Evolutionary conservation across 345 rosid genomes (phyloP).

Genomic region (Salix udensis): DNA sequence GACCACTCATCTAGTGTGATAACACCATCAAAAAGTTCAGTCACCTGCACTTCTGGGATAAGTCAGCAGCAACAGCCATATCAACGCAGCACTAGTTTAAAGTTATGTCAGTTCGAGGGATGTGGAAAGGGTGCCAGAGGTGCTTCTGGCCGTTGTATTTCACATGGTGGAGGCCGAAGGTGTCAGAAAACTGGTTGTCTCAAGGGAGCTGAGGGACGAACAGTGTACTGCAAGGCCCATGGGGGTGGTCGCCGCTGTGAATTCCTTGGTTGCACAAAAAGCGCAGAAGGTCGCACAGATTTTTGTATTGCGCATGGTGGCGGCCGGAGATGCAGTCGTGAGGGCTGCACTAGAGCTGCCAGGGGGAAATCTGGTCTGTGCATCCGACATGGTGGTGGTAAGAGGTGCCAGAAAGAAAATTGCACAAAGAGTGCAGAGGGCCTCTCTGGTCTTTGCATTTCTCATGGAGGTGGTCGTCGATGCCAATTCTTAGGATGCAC

Average conservation of each 20-base stretch:
- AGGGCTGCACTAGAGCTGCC: slow-evolving; percentile 85
- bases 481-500: slow-evolving; percentile 78
- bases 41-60: slow-evolving; percentile 77
- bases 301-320: slow-evolving; percentile 97
- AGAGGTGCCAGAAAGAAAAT: slow-evolving; percentile 83
- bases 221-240: slow-evolving; percentile 95
- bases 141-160: slow-evolving; percentile 92
- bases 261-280: slow-evolving; percentile 91
- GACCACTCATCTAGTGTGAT: slow-evolving; percentile 62
- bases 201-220: slow-evolving; percentile 98
- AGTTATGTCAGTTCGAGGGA: slow-evolving; percentile 84
- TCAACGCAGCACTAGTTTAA: slow-evolving; percentile 53
- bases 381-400: slow-evolving; percentile 96
- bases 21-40: slow-evolving; percentile 64
- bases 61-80: slow-evolving; percentile 54
- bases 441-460: slow-evolving; percentile 90
- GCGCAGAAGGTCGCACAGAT: slow-evolving; percentile 97
- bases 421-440: slow-evolving; percentile 97
- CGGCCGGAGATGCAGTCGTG: slow-evolving; percentile 82
- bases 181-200: slow-evolving; percentile 85
- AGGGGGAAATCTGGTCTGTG: slow-evolving; percentile 95
- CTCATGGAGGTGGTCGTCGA: slow-evolving; percentile 95
- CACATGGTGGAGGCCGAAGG: slow-evolving; percentile 97
- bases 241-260: slow-evolving; percentile 99
- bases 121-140: slow-evolving; percentile 99